These are phyloP conservation scores for Pichia sp. DNA, from an alignment of 1,139 yeast species.

Conservation along the genomic window DNA sequence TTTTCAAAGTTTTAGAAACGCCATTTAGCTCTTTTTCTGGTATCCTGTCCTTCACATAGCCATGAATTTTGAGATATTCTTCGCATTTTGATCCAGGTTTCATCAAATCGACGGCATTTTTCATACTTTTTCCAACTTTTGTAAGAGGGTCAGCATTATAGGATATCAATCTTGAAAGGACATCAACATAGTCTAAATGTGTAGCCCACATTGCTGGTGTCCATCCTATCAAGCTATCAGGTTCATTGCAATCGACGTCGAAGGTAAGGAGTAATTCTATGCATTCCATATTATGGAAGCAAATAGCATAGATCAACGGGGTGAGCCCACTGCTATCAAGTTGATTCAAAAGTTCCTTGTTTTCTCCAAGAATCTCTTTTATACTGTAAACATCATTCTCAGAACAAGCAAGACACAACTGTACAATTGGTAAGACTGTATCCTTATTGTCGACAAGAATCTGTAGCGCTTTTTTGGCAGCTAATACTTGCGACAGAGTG, in stretches of 20 bases:
- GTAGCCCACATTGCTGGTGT: constrained; percentile 47
- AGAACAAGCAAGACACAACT: constrained; percentile 41
- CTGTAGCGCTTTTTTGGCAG: constrained; percentile 40
- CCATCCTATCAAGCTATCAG: constrained; percentile 34
- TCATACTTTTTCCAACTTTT: constrained; percentile 28
- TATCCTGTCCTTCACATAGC: constrained; percentile 19
- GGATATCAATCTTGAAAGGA: constrained; percentile 32
- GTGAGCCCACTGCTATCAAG: constrained; percentile 38
- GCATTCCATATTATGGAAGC: constrained; percentile 38
- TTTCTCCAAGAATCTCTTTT: constrained; percentile 32
- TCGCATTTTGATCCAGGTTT: constrained; percentile 32
- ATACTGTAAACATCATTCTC: constrained; percentile 44
- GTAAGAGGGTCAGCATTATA: constrained; percentile 35
- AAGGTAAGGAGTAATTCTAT: constrained; percentile 37
- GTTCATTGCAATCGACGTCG: constrained; percentile 30
- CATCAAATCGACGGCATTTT: constrained; percentile 33
- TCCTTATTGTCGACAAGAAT: constrained; percentile 27
- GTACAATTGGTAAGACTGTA: constrained; percentile 19
- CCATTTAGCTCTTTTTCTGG: background rate
- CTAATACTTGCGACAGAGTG: constrained; percentile 33
- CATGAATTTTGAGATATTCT: constrained; percentile 35
- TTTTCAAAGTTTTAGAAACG: background rate
- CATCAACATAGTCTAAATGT: constrained; percentile 29
- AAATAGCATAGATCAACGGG: constrained; percentile 46
- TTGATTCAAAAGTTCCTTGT: constrained; percentile 31